phyloP scores from a whole-genome alignment of 306 rosid species.

The Arachis stenosperma region DNA sequence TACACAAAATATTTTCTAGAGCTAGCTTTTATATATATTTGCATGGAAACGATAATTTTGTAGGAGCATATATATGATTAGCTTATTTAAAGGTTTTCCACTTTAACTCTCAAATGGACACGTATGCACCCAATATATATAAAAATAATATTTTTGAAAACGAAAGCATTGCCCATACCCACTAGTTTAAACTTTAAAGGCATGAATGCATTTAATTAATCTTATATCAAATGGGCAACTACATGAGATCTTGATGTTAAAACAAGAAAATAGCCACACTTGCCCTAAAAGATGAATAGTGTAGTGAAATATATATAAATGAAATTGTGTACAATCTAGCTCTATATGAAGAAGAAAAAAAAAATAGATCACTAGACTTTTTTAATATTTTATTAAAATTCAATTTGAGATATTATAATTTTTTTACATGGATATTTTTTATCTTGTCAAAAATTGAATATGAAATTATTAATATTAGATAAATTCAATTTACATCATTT shows the following conservation, averaged over 20 bases:
- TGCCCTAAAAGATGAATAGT: background rate
- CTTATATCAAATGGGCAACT: background rate
- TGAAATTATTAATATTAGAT: too few species aligned
- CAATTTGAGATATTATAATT: too few species aligned
- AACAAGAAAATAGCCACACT: slow-evolving; percentile 6
- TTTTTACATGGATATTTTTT: too few species aligned
- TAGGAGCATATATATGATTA: background rate
- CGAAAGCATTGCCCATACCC: slow-evolving; percentile 24
- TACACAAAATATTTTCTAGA: too few species aligned
- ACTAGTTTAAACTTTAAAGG: slow-evolving; percentile 35
- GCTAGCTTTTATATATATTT: background rate
- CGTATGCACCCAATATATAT: slow-evolving; percentile 1
- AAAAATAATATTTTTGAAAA: background rate
- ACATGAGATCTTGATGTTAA: slow-evolving; percentile 1
- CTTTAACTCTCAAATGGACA: slow-evolving; percentile 10
- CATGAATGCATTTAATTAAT: slow-evolving; percentile 28
- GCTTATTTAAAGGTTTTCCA: slow-evolving; percentile 12
- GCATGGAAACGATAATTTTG: slow-evolving; percentile 30
- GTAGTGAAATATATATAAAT: background rate
- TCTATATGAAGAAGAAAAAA: background rate
- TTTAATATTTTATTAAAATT: too few species aligned
- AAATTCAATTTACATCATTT: too few species aligned
- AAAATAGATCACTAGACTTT: background rate
- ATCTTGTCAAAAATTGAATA: too few species aligned
- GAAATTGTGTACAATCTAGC: background rate